Conservation (phyloP, 768 basidiomycete genomes). For the Phylloporus arenicola region DNA sequence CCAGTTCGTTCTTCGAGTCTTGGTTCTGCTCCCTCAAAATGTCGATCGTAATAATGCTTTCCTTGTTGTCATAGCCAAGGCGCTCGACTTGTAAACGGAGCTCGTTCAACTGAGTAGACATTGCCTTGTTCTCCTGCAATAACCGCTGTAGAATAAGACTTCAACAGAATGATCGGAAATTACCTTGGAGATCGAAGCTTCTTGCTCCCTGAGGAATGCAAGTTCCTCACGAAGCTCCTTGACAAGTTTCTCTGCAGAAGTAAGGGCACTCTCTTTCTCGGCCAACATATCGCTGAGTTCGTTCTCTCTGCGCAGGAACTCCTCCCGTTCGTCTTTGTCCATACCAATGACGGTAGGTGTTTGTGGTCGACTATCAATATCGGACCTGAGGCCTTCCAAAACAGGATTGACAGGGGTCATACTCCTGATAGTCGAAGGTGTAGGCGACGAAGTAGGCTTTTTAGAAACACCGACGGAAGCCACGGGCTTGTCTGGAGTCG, state of each 20-base stretch:
- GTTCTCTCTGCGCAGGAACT: conserved; percentile 94
- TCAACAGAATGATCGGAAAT: conserved; percentile 9
- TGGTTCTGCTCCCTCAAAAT: conserved; percentile 92
- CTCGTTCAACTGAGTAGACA: conserved; percentile 91
- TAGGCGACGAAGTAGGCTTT: conserved; percentile 50
- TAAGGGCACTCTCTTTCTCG: conserved; percentile 82
- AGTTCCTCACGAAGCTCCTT: conserved; percentile 88
- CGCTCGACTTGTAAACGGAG: conserved; percentile 87
- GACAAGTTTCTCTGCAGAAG: conserved; percentile 77
- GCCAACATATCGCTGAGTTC: conserved; percentile 91
- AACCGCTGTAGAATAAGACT: conserved; percentile 7
- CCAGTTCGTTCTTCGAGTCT: conserved; percentile 82
- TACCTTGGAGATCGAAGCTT: conserved; percentile 71
- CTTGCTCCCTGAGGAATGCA: conserved; percentile 86
- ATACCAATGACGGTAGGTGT: conserved; percentile 85
- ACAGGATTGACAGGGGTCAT: conserved; percentile 72
- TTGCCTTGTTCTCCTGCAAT: conserved; percentile 82
- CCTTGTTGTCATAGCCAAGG: conserved; percentile 94
- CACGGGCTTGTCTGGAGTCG: conserved; percentile 55
- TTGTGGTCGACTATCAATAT: conserved; percentile 80
- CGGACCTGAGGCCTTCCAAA: conserved; percentile 64
- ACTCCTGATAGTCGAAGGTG: conserved; percentile 62
- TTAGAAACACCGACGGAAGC: conserved; percentile 41
- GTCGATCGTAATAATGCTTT: conserved; percentile 86
- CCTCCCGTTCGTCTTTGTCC: conserved; percentile 96